Evolutionary conservation across 495 filamentous ascomycete species (phyloP), one percentile per base, ranked within the genome.

Genomic region (Tuber calosporum): DNA sequence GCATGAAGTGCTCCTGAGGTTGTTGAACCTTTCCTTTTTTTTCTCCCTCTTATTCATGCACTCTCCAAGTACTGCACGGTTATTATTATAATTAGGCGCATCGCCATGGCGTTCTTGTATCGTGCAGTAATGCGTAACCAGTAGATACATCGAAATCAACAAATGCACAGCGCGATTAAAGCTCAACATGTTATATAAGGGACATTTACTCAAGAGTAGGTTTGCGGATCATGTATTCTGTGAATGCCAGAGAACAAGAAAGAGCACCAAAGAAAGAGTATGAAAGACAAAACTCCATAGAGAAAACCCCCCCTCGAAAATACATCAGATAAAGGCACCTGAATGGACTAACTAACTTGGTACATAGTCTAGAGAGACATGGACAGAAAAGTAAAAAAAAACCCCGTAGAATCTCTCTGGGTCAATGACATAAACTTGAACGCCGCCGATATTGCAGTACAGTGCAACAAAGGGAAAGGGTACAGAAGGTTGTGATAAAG

Each of bases 251-350:
- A 78, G 68, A 73, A 73, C 68, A 70, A 72, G 53, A 45, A 66
- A 77, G 53, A 43, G 26, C 30, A 43, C 40, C 53, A n/a, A 67
- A 72, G 66, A 41, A 1, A 66, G 40, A 67, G 37, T 53, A 69
- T 45, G 53, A 69, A 69, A 30, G n/a, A 69, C 45, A 77, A 78
- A 78, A 69, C 72, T 76, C 70, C 68, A 66, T 66, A 68, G 68
- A 30, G 53, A 26, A 58, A 58, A 30, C n/a, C 48, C 74, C 74
- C 20, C 69, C 74, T 78, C 62, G 70, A 73, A 77, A 75, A 70
- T 78, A 77, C 76, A 78, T 68, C 74, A 77, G 68, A 73, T 53
- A 78, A 78, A 74, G 76, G 74, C 76, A 38, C 53, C n/a, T 58
- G 53, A 58, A 58, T 58, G n/a, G n/a, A n/a, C 53, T 58, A 30